Evolutionary conservation across 2,329 filamentous ascomycete genomes (phyloP), one percentile per base, ranked within the genome.

Genomic region (Cordyceps militaris): DNA sequence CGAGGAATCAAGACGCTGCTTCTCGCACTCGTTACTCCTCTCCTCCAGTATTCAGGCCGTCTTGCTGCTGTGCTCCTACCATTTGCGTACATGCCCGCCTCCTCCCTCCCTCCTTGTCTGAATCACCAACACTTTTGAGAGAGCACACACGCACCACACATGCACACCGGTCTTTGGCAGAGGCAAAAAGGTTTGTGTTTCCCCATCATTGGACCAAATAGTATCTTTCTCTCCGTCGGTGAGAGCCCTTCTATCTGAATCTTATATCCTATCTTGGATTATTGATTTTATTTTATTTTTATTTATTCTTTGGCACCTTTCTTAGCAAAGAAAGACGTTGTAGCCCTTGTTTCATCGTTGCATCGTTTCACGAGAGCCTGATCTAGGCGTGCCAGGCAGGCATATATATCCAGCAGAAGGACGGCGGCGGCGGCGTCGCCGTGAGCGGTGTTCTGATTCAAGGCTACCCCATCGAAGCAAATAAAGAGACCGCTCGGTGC

Each of bases 101-200:
- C n/a, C n/a, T n/a, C n/a, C n/a, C n/a, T n/a, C n/a, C n/a, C n/a
- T n/a, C n/a, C n/a, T n/a, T n/a, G n/a, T n/a, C n/a, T n/a, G n/a
- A n/a, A n/a, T n/a, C n/a, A n/a, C n/a, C n/a, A n/a, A n/a, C n/a
- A n/a, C n/a, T n/a, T n/a, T n/a, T n/a, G n/a, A n/a, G n/a, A n/a
- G n/a, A n/a, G 24, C 47, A 30, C 34, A 36, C 34, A 53, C 50
- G 13, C 32, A 26, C 16, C 36, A 28, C 4, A 14, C 23, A 42
- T 14, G 40, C 51, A 54, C 51, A 54, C 51, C 51, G 51, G 40
- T 54, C 51, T 54, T 54, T 54, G 26, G 14, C 6, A 11, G 5
- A 30, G 21, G 48, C 38, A n/a, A 38, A n/a, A 38, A 34, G 30
- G 16, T 36, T 32, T 47, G 40, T 55, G 52, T 46, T 47, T 55